Evolutionary conservation across 2,329 filamentous ascomycete species (phyloP).

Genomic region (Penicillium sp.): DNA sequence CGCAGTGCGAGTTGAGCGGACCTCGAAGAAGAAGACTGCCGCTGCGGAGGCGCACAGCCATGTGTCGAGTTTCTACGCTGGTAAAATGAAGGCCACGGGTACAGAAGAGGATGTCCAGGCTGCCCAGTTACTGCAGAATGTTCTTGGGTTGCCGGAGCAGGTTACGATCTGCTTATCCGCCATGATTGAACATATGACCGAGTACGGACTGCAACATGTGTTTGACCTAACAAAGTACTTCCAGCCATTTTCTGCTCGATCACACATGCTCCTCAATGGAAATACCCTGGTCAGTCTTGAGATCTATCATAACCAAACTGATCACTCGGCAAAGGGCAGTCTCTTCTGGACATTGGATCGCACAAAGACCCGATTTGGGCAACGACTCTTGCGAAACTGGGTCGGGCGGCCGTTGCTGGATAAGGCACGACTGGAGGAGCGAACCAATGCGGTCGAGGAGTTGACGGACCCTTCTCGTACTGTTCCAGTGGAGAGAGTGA

Average conservation of each 20-base stretch:
- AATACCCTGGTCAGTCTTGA: constrained; percentile 92
- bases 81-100: constrained; percentile 66
- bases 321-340: constrained; percentile 79
- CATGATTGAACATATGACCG: constrained; percentile 89
- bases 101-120: constrained; percentile 55
- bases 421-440: constrained; percentile 68
- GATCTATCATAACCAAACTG: constrained; percentile 92
- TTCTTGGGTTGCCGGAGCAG: constrained; percentile 76
- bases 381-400: constrained; percentile 87
- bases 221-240: constrained; percentile 97
- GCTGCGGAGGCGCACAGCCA: constrained; percentile 82
- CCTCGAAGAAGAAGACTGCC: constrained; percentile 73
- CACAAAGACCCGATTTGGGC: constrained; percentile 84
- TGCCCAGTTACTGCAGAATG: constrained; percentile 73
- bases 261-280: constrained; percentile 93
- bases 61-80: constrained; percentile 88
- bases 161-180: constrained; percentile 90
- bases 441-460: constrained; percentile 82
- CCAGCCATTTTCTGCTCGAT: constrained; percentile 86
- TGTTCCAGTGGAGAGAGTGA: constrained; percentile 68
- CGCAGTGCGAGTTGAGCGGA: constrained; percentile 77
- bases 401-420: constrained; percentile 86
- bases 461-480: constrained; percentile 67
- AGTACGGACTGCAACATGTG: constrained; percentile 91
- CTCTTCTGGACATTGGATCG: constrained; percentile 95